Percentiles rank a stretch among this genome's conserved stretches.
These are phyloP conservation scores for Apodospora peruviana DNA, from an alignment of 495 filamentous ascomycete genomes.

Conservation along the genomic window DNA sequence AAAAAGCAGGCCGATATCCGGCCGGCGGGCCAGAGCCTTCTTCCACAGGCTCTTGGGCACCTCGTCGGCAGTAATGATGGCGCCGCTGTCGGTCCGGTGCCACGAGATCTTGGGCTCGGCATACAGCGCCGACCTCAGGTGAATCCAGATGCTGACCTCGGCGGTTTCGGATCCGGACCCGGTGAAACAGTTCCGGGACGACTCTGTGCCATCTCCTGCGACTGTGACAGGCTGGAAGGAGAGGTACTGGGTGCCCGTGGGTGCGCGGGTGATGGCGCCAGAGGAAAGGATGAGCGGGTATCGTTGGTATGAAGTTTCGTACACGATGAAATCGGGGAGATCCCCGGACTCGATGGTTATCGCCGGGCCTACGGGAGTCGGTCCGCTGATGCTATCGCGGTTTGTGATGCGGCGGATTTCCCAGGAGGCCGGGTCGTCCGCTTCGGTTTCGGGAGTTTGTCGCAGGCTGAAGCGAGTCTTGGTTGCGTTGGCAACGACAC, in stretches of 20 bases:
- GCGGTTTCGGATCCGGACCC: slow-evolving; percentile 5
- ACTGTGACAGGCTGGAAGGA: slow-evolving; percentile 22
- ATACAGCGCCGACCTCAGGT: slow-evolving; percentile 26
- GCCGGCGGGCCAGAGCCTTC: slow-evolving; percentile 29
- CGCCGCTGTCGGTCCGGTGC: slow-evolving; percentile 23
- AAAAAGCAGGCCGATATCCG: slow-evolving; percentile 28
- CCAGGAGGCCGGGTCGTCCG: slow-evolving; percentile 21
- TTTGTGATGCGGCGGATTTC: slow-evolving; percentile 23
- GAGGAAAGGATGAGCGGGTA: slow-evolving; percentile 28
- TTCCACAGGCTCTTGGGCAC: slow-evolving; percentile 29
- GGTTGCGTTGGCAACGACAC: slow-evolving; percentile 24
- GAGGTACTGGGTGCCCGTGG: slow-evolving; percentile 20
- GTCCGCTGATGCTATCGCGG: slow-evolving; percentile 5
- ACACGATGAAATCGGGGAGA: slow-evolving; percentile 31
- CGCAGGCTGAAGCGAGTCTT: slow-evolving; percentile 28
- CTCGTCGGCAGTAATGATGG: slow-evolving; percentile 25
- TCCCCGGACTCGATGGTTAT: slow-evolving; percentile 19
- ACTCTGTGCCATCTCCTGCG: slow-evolving; percentile 7
- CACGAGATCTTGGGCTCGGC: slow-evolving; percentile 20
- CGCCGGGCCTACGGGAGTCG: slow-evolving; percentile 20
- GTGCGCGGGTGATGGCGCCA: slow-evolving; percentile 27
- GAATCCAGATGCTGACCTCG: slow-evolving; percentile 32
- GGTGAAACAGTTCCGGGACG: slow-evolving; percentile 2
- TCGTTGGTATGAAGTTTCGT: slow-evolving; percentile 33
- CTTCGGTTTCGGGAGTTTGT: slow-evolving; percentile 10